phyloP scores from a whole-genome alignment of 768 basidiomycete species.

The Termitomyces sp. region DNA sequence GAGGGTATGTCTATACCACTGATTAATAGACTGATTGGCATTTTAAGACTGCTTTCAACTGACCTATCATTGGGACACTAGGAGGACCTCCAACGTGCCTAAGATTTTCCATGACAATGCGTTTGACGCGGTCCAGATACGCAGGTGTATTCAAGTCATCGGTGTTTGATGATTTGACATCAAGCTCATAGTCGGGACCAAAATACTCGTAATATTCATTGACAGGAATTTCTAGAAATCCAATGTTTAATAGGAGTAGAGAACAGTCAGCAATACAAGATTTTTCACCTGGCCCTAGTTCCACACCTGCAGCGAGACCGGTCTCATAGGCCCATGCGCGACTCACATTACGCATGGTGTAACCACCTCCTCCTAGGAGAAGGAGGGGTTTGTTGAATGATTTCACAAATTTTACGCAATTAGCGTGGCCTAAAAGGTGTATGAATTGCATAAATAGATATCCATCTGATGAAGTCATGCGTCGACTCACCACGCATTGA shows the following conservation, averaged over 20 bases:
- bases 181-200: slow-evolving; percentile 93
- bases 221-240: slow-evolving; percentile 71
- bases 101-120: slow-evolving; percentile 88
- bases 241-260: background rate
- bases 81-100: slow-evolving; percentile 85
- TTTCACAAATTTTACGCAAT: slow-evolving; percentile 96
- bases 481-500: slow-evolving; percentile 79
- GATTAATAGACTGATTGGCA: background rate
- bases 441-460: background rate
- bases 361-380: slow-evolving; percentile 93
- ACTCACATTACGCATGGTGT: slow-evolving; percentile 97
- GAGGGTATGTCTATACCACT: slow-evolving; percentile 66
- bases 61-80: slow-evolving; percentile 87
- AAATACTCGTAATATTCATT: slow-evolving; percentile 99
- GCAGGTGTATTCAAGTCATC: slow-evolving; percentile 92
- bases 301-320: slow-evolving; percentile 94
- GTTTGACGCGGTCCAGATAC: slow-evolving; percentile 90
- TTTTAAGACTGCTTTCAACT: slow-evolving; percentile 11
- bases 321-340: slow-evolving; percentile 98
- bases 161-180: slow-evolving; percentile 91
- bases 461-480: background rate
- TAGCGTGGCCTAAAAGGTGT: slow-evolving; percentile 71
- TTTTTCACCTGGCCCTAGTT: slow-evolving; percentile 73
- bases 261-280: background rate
- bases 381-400: slow-evolving; percentile 93